A percentile compares a stretch with the other conserved stretches of the same genome.
Conservation (phyloP, 208 protist species). For the Trypanosoma caninum region DNA sequence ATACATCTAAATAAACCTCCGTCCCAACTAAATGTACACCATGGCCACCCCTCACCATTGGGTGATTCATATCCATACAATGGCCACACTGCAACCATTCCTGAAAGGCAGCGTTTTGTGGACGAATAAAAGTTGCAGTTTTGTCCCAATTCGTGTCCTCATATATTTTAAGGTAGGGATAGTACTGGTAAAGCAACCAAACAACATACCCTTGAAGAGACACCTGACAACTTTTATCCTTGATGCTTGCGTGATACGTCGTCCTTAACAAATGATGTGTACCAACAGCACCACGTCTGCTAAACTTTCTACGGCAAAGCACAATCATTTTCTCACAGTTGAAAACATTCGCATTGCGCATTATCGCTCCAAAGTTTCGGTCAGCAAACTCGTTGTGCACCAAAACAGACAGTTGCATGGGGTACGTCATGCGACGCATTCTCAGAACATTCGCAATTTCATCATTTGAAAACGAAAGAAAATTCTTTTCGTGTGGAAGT, state of each 20-base stretch:
- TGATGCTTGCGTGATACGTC: conserved; percentile 17
- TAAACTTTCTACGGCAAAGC: conserved; percentile 67
- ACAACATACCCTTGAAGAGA: conserved; percentile 40
- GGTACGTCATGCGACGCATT: conserved; percentile 30
- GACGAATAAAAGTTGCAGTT: conserved; percentile 42
- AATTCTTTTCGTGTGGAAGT: conserved; percentile 54
- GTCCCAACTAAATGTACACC: conserved; percentile 28
- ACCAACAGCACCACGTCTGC: conserved; percentile 63
- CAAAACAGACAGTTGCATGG: conserved; percentile 53
- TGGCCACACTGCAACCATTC: conserved; percentile 36
- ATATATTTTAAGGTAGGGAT: conserved; percentile 58
- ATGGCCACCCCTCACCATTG: conserved; percentile 24
- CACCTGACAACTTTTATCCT: conserved; percentile 16
- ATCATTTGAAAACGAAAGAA: conserved; percentile 37
- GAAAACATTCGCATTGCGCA: conserved; percentile 80
- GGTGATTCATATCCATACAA: conserved; percentile 31
- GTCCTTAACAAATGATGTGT: conserved; percentile 56
- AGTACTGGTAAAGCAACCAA: conserved; percentile 77
- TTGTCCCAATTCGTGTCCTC: not conserved
- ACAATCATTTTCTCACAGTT: conserved; percentile 71
- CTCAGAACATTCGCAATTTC: conserved; percentile 38
- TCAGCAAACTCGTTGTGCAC: conserved; percentile 80
- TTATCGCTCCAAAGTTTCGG: conserved; percentile 80
- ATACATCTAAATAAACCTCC: conserved; percentile 59
- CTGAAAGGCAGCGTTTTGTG: conserved; percentile 27